Percentiles rank a stretch among this genome's conserved stretches.
Conservation (phyloP, 441 rosid species). For the Pelargonium myrrhifolium region DNA sequence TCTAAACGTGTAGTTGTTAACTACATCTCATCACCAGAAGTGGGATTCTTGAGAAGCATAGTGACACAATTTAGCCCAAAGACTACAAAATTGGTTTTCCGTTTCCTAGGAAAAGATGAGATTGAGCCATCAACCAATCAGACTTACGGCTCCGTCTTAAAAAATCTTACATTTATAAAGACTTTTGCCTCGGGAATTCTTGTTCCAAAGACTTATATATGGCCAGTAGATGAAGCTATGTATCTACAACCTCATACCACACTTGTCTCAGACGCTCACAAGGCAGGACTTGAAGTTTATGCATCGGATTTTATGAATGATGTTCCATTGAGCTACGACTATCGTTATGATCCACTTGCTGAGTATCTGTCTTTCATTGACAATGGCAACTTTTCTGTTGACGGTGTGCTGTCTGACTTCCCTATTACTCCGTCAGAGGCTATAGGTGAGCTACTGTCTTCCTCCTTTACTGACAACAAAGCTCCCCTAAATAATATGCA, state of each 20-base stretch:
- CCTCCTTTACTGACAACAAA: neutral
- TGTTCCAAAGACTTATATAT: slow-evolving; percentile 69
- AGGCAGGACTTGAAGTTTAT: slow-evolving; percentile 65
- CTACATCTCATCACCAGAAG: slow-evolving; percentile 82
- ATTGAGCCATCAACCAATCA: slow-evolving; percentile 67
- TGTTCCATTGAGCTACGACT: slow-evolving; percentile 54
- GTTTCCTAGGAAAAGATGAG: slow-evolving; percentile 34
- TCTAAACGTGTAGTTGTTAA: slow-evolving; percentile 35
- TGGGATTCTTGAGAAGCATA: slow-evolving; percentile 50
- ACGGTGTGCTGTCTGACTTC: slow-evolving; percentile 79
- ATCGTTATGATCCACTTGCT: slow-evolving; percentile 66
- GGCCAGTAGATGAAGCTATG: slow-evolving; percentile 35
- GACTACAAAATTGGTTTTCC: slow-evolving; percentile 54
- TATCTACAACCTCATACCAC: slow-evolving; percentile 52
- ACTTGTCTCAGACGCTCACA: slow-evolving; percentile 72
- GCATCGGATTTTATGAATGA: slow-evolving; percentile 77
- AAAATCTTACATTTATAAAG: slow-evolving; percentile 65
- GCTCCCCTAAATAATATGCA: neutral
- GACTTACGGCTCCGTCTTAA: slow-evolving; percentile 50
- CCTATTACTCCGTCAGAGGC: slow-evolving; percentile 74
- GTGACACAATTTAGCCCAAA: slow-evolving; percentile 34
- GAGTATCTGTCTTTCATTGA: slow-evolving; percentile 61
- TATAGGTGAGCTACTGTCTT: slow-evolving; percentile 38
- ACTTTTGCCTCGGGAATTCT: slow-evolving; percentile 84
- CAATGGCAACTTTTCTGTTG: slow-evolving; percentile 75